Evolutionary conservation across 1,284 basidiomycete species (phyloP), one percentile per base, ranked within the genome.

Genomic region (Ganoderma meredithae): DNA sequence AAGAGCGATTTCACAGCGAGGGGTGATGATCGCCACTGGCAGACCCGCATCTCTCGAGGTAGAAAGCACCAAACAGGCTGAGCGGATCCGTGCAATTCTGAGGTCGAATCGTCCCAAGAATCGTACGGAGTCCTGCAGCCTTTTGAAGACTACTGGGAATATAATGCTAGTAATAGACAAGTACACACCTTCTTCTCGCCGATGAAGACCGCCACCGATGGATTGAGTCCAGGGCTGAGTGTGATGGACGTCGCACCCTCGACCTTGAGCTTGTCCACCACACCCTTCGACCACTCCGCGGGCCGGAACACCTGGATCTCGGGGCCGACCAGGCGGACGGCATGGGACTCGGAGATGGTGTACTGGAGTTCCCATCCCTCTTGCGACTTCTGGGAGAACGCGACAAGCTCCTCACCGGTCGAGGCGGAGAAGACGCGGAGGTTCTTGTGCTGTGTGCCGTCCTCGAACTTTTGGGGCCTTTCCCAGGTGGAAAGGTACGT

Each of bases 401-500:
- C 82, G 70, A 90, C 86, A 70, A 96, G 85, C 79, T 95, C 91
- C 75, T 93, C 88, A 61, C 94, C 95, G 0, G 94, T 93, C 8
- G 89, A 90, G 22, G 86, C 90, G 68, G 93, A 91, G 85, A 95
- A 97, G 70, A 97, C 83, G 69, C 93, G 89, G 71, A 95, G 87
- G 80, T 97, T 97, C 83, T 94, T 95, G 84, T 95, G 92, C 79
- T 95, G 92, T 13, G 86, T 79, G 67, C 90, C 93, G 73, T 95
- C 94, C 78, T 95, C 95, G 62, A 91, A 85, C 81, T 95, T 95
- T 72, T 86, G 87, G 72, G 91, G 93, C 69, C 97, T 89, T 82
- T 98, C 96, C 94, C 96, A 99, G 59, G 95, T 98, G 69, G 94
- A 95, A 61, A 99, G 79, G 80, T 95, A 98, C 1, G 93, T 95